Evolutionary conservation across 495 filamentous ascomycete species (phyloP).

Genomic region (Neurospora sublineolata): DNA sequence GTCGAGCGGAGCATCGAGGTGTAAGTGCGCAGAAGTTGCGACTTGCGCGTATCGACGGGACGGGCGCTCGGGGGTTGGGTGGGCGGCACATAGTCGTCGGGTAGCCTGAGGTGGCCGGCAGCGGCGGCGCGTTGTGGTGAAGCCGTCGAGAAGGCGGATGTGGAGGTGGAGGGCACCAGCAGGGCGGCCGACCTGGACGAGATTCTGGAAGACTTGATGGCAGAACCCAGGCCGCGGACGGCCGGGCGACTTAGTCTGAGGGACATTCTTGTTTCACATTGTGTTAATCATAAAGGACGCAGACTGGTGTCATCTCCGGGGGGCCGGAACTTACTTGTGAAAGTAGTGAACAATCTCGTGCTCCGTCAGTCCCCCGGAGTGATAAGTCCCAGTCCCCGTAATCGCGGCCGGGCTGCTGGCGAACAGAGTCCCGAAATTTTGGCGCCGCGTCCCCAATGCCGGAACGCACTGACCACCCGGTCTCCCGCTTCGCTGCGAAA

Average conservation of each 20-base stretch:
- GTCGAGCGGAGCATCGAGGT: slow-evolving; percentile 83
- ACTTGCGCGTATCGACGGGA: slow-evolving; percentile 75
- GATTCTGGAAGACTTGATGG: slow-evolving; percentile 12
- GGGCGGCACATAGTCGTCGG: slow-evolving; percentile 46
- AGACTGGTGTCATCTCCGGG: not conserved
- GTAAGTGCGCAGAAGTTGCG: slow-evolving; percentile 89
- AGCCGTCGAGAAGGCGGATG: slow-evolving; percentile 1
- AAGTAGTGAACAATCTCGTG: not conserved
- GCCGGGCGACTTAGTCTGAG: slow-evolving; percentile 22
- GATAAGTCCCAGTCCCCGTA: not conserved
- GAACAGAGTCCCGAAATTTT: slow-evolving; percentile 17
- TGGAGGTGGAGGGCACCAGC: slow-evolving; percentile 10
- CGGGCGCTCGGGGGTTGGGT: slow-evolving; percentile 84
- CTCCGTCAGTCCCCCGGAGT: not conserved
- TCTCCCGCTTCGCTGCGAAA: not conserved
- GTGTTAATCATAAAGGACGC: not conserved
- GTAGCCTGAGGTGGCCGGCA: slow-evolving; percentile 37
- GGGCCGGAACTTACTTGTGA: not conserved
- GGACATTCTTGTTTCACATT: slow-evolving; percentile 12
- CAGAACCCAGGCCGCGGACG: slow-evolving; percentile 15
- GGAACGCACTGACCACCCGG: not conserved
- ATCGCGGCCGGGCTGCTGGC: not conserved
- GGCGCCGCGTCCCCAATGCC: slow-evolving; percentile 6
- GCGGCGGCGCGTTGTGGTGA: slow-evolving; percentile 27
- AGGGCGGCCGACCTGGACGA: slow-evolving; percentile 8